Base-by-base conservation (phyloP, 306 rosid species). In the Quercus suber region DNA sequence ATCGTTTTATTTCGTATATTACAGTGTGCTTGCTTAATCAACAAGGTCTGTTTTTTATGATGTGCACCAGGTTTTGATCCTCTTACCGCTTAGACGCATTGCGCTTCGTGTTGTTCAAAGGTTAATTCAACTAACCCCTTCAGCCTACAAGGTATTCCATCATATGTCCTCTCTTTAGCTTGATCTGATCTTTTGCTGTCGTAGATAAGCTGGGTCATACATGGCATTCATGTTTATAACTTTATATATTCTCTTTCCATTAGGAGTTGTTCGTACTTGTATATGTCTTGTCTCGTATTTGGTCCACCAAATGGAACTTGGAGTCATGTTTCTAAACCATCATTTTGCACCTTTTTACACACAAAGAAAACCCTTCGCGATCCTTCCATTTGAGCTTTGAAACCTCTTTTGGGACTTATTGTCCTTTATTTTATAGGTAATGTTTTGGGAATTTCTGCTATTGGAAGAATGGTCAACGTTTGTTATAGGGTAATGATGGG, bases 121-220 rank as follows among this genome's bases (percentile, higher is more conserved):
- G 90, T 86, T 94, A 72, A 82, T 94, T 75, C 89, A 90, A 6
- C 93, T 94, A 37, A 88, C 97, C 18, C 99, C 99, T 68, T 81
- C 93, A 77, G 84, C 89, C 60, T 76, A 80, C 89, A 94, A 87
- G 97, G 99, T 94, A 87, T 60, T 71, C 71, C 43, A 6, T 69
- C 33, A 53, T 83, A 51, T 13, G 8, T 33, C 12, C 43, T 67
- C 71, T 65, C 72, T 33, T 23, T 21, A 33, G 27, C 67, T 41
- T 69, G 83, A 69, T 21, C 77, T 53, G 69, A 55, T 11, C 53
- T 52, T 72, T 51, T 73, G 69, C 57, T 67, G n/a, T 35, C 9
- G 25, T 5, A 19, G 15, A 33, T 78, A 63, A 69, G 28, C 41
- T 74, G 55, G 51, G 41, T 56, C 51, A 23, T 55, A 74, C 27